phyloP scores from a whole-genome alignment of 192 early-diverging fungal genomes.

The Coemansia reversa region DNA sequence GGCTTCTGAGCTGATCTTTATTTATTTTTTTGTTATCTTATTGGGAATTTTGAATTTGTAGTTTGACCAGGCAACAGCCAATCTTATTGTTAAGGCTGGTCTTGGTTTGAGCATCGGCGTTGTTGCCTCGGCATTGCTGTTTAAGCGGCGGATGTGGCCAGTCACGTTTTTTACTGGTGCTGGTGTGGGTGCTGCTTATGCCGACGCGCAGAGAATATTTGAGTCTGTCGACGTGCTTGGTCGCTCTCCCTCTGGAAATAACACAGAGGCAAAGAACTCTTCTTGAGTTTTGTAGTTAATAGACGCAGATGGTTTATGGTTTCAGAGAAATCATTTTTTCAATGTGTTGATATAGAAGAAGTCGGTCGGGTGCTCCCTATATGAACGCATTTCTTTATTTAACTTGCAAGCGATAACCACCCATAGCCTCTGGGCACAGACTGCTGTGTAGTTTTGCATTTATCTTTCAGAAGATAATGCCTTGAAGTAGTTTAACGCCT shows the following conservation, averaged over 20 bases:
- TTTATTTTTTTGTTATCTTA: background rate
- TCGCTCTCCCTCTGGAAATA: constrained; percentile 12
- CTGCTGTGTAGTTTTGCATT: too few relatives aligned
- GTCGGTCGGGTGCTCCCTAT: too few relatives aligned
- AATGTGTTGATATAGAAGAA: too few relatives aligned
- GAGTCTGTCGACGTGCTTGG: constrained; percentile 47
- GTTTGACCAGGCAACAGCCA: constrained; percentile 85
- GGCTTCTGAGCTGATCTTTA: background rate
- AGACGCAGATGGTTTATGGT: too few relatives aligned
- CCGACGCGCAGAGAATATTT: constrained; percentile 69
- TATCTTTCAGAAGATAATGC: too few relatives aligned
- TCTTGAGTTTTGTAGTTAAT: too few relatives aligned
- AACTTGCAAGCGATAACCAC: too few relatives aligned
- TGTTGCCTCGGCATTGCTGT: constrained; percentile 82
- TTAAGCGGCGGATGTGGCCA: constrained; percentile 84
- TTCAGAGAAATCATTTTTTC: too few relatives aligned
- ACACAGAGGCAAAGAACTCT: background rate
- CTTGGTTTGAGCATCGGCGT: constrained; percentile 82
- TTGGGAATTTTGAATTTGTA: constrained; percentile 41
- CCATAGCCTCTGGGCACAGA: too few relatives aligned
- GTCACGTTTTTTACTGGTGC: constrained; percentile 80
- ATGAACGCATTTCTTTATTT: too few relatives aligned
- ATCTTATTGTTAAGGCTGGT: constrained; percentile 78
- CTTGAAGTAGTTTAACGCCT: too few relatives aligned
- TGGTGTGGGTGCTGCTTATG: constrained; percentile 79